These are phyloP conservation scores for Lupinus albus DNA, from an alignment of 306 rosid species.

Conservation along the genomic window DNA sequence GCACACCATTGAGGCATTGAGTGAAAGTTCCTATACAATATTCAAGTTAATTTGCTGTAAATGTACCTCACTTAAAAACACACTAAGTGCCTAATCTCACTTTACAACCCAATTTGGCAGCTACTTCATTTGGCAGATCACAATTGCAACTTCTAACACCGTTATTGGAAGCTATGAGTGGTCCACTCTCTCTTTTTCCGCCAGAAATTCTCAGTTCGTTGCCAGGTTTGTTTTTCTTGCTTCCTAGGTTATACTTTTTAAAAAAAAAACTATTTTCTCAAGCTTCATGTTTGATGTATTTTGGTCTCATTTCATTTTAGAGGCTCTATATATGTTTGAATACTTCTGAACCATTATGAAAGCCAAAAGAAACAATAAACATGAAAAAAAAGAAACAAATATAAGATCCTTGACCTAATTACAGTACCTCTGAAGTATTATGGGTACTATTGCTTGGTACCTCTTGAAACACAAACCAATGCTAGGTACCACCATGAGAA, in stretches of 20 bases:
- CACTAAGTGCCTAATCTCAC: conserved; percentile 30
- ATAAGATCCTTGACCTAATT: neutral
- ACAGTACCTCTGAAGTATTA: too few relatives aligned
- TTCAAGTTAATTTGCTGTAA: conserved; percentile 36
- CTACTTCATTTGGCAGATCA: conserved; percentile 75
- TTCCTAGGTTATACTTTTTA: conserved; percentile 4
- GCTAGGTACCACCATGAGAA: neutral
- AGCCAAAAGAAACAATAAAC: neutral
- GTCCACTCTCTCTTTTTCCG: conserved; percentile 52
- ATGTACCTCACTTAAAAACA: conserved; percentile 10
- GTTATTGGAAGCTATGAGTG: conserved; percentile 63
- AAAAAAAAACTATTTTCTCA: conserved; percentile 5
- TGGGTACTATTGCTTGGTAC: too few relatives aligned
- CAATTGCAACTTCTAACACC: conserved; percentile 57
- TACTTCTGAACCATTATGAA: neutral
- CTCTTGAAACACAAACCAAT: neutral
- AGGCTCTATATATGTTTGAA: conserved; percentile 20
- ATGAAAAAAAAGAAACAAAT: too few relatives aligned
- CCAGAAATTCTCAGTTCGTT: conserved; percentile 56
- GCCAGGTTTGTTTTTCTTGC: conserved; percentile 59
- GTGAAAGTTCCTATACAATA: conserved; percentile 3
- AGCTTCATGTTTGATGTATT: conserved; percentile 22
- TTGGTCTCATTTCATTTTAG: conserved; percentile 17
- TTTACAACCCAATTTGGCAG: conserved; percentile 51
- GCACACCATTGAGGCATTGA: neutral